These are phyloP conservation scores for Raddia distichophylla DNA, from an alignment of 176 grass and related monocot genomes.

Conservation along the genomic window DNA sequence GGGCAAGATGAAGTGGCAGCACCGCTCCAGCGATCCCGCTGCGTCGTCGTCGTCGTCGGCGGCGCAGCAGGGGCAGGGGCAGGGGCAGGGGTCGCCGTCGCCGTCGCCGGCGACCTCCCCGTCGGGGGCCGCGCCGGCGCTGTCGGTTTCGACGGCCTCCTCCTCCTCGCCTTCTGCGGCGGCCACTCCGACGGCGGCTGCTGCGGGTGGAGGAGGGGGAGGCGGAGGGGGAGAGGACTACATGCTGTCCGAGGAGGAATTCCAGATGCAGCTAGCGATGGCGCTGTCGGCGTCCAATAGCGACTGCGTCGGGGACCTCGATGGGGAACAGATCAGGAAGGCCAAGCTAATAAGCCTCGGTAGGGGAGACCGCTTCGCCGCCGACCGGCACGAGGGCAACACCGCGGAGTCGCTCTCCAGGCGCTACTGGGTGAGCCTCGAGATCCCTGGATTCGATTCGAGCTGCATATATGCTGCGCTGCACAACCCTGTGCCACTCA, in stretches of 20 bases:
- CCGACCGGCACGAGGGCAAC: slow-evolving; percentile 58
- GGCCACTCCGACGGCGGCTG: slow-evolving; percentile 20
- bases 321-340: slow-evolving; percentile 96
- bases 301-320: slow-evolving; percentile 65
- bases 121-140: slow-evolving; percentile 36
- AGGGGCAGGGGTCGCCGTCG: slow-evolving; percentile 22
- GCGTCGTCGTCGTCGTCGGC: slow-evolving; percentile 5
- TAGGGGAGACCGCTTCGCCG: slow-evolving; percentile 54
- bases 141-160: slow-evolving; percentile 41
- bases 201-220: neutral
- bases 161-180: slow-evolving; percentile 49
- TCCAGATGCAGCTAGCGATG: slow-evolving; percentile 97
- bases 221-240: slow-evolving; percentile 55
- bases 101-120: slow-evolving; percentile 54
- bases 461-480: neutral
- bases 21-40: slow-evolving; percentile 80
- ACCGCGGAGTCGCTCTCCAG: slow-evolving; percentile 84
- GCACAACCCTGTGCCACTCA: neutral
- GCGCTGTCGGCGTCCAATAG: slow-evolving; percentile 92
- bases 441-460: neutral
- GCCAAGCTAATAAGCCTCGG: slow-evolving; percentile 90
- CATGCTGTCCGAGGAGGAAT: slow-evolving; percentile 91
- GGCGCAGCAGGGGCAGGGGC: slow-evolving; percentile 18
- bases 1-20: slow-evolving; percentile 88
- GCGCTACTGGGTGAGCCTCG: slow-evolving; percentile 77